Evolutionary conservation across 768 basidiomycete species (phyloP).

Genomic region (Chalciporus sphaerocephalus): DNA sequence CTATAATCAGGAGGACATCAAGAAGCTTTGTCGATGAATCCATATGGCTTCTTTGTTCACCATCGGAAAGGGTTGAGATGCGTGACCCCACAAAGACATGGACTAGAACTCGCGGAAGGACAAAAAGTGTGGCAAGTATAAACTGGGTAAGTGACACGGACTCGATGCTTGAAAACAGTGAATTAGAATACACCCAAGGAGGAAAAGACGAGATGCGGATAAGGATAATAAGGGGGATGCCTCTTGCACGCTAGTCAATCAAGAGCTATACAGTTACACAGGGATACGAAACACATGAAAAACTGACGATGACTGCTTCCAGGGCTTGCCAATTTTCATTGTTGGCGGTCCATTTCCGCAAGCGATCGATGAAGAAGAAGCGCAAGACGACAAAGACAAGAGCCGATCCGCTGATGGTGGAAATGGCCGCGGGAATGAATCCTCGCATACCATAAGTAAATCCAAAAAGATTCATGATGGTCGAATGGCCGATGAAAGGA

Average conservation of each 20-base stretch:
- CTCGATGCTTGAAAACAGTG: constrained; percentile 76
- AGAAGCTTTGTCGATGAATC: constrained; percentile 66
- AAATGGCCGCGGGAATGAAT: constrained; percentile 55
- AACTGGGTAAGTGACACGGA: constrained; percentile 75
- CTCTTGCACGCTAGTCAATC: constrained; percentile 55
- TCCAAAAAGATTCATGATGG: constrained; percentile 58
- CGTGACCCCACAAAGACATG: constrained; percentile 77
- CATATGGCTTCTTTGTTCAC: constrained; percentile 68
- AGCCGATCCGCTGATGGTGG: constrained; percentile 64
- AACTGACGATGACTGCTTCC: constrained; percentile 65
- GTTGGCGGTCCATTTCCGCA: constrained; percentile 56
- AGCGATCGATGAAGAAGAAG: constrained; percentile 48
- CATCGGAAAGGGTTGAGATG: constrained; percentile 71
- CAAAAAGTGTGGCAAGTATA: constrained; percentile 62
- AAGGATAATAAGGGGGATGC: constrained; percentile 76
- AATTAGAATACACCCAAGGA: constrained; percentile 85
- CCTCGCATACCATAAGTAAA: constrained; percentile 83
- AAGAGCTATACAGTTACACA: constrained; percentile 1
- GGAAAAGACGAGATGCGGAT: constrained; percentile 80
- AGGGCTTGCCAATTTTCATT: constrained; percentile 76
- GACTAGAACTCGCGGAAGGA: constrained; percentile 67
- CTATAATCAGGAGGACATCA: constrained; percentile 55
- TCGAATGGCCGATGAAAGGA: constrained; percentile 30
- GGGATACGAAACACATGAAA: not conserved
- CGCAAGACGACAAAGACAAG: constrained; percentile 60